A percentile compares a stretch with the other conserved stretches of the same genome.
phyloP scores from a whole-genome alignment of 257 asterid species.

The Solanum peruvianum region DNA sequence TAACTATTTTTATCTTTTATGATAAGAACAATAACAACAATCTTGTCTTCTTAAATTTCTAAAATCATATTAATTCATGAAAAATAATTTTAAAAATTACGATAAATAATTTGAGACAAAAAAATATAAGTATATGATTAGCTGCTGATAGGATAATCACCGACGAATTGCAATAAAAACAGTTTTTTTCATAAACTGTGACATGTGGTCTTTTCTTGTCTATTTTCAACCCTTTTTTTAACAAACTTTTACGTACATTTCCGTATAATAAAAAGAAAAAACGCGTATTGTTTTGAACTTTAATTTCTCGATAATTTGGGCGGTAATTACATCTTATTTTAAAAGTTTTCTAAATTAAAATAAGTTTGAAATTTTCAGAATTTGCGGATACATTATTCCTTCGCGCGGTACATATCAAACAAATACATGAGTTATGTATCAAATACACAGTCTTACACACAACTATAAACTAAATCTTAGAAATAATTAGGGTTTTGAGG shows the following conservation, averaged over 20 bases:
- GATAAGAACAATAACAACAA: background rate
- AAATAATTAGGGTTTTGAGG: no score
- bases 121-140: no score
- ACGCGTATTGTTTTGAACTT: constrained; percentile 7
- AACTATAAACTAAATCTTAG: no score
- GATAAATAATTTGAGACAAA: background rate
- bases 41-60: background rate
- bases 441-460: no score
- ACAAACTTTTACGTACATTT: constrained; percentile 21
- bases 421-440: no score
- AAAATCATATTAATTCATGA: background rate
- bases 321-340: no score
- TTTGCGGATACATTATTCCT: no score
- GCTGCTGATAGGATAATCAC: constrained; percentile 10
- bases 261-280: constrained; percentile 17
- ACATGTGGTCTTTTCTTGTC: constrained; percentile 35
- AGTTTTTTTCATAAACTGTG: background rate
- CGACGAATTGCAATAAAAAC: constrained; percentile 12
- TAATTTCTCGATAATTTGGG: background rate
- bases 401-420: no score
- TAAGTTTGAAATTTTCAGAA: no score
- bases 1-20: background rate
- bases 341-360: no score
- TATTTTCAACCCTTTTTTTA: background rate
- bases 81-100: background rate